Evolutionary conservation across 1,139 yeast genomes (phyloP), one percentile per base, ranked within the genome.

Genomic region (Spathaspora sp.): DNA sequence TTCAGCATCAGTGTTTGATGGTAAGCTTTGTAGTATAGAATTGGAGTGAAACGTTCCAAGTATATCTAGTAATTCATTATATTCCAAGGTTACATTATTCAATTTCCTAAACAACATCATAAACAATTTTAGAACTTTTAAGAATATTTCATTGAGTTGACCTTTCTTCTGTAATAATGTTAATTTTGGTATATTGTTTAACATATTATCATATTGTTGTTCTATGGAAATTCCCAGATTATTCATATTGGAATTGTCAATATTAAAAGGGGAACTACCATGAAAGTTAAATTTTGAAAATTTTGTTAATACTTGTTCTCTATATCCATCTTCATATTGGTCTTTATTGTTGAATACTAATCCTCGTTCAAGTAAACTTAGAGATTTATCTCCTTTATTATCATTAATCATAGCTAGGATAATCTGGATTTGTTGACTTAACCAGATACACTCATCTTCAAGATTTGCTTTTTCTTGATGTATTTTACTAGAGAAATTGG

Each of bases 381-480:
- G 53, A 20, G 52, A 47, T 15, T 57, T 58, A 2, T 59, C 65
- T 0, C 78, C 78, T 11, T 53, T 53, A 23, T 47, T 51, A 47
- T 75, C 80, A 48, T 72, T 64, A 2, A 73, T 56, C 70, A 74
- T 71, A 3, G 76, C 71, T 24, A 74, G 56, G 2, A 74, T 71
- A 6, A 73, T 59, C 39, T 65, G 57, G 25, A 74, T 67, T 49
- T 74, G 79, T 52, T 74, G 78, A 43, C 78, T 56, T 46, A 74
- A 59, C 79, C 80, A 74, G 45, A 72, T 78, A 56, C 78, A 73
- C 51, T 75, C 80, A 47, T 67, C 70, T 44, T 67, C 72, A 3
- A 74, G 70, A 47, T 59, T 68, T 31, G 52, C 59, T 56, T 68
- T 71, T 51, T 75, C 78, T 48, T 77, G 58, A 38, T 62, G 64